These are phyloP conservation scores for Paecilomyces sp. DNA, from an alignment of 2,329 filamentous ascomycete species.

Conservation along the genomic window DNA sequence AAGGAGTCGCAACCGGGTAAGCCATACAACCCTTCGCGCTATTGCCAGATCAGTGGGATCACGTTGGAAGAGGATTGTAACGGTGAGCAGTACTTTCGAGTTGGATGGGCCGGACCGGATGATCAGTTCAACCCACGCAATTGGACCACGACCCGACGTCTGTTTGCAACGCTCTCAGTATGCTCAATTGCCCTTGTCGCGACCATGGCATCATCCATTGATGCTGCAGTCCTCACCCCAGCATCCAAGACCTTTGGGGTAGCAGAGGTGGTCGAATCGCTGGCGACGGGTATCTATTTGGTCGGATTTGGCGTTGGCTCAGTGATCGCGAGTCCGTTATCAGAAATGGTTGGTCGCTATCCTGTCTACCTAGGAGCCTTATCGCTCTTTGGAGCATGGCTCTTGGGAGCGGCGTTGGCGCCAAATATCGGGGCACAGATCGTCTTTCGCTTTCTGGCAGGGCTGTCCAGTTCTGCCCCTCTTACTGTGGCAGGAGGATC, in stretches of 20 bases:
- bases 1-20: neutral
- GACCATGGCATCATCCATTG: slow-evolving; percentile 46
- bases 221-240: slow-evolving; percentile 42
- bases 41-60: neutral
- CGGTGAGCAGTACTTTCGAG: slow-evolving; percentile 21
- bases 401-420: slow-evolving; percentile 42
- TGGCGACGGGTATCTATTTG: slow-evolving; percentile 39
- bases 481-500: slow-evolving; percentile 41
- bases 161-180: slow-evolving; percentile 37
- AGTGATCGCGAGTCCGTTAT: slow-evolving; percentile 43
- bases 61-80: neutral
- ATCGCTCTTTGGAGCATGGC: slow-evolving; percentile 42
- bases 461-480: slow-evolving; percentile 41
- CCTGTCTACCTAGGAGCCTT: slow-evolving; percentile 43
- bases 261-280: slow-evolving; percentile 43
- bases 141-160: slow-evolving; percentile 25
- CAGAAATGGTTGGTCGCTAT: slow-evolving; percentile 44
- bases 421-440: slow-evolving; percentile 46
- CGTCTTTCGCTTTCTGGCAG: slow-evolving; percentile 44
- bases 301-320: slow-evolving; percentile 45
- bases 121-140: slow-evolving; percentile 35
- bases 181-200: slow-evolving; percentile 45
- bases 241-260: slow-evolving; percentile 42
- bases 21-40: neutral
- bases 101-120: slow-evolving; percentile 31